Conservation (phyloP, 331 rosid species). For the Phaseolus coccineus region DNA sequence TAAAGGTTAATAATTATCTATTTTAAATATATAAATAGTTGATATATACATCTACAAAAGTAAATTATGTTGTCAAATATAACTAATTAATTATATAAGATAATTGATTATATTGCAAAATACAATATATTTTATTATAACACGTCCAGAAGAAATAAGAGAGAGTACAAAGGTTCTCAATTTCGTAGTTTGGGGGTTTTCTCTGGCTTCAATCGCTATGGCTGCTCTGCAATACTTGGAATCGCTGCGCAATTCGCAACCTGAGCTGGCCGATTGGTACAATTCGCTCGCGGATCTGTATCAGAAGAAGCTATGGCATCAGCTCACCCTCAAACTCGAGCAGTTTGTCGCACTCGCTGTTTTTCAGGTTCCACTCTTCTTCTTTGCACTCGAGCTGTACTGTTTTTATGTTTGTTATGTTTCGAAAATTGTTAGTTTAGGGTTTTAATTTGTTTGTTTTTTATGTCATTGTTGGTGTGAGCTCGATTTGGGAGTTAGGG, state of each 20-base stretch:
- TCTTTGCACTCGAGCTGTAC: background rate
- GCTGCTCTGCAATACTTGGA: constrained; percentile 97
- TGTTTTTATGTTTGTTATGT: too few species aligned
- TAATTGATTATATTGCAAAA: too few species aligned
- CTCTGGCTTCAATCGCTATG: constrained; percentile 52
- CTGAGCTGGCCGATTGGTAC: constrained; percentile 94
- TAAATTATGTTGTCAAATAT: too few species aligned
- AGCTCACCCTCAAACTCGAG: constrained; percentile 98
- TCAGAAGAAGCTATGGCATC: constrained; percentile 99
- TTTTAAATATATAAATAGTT: too few species aligned
- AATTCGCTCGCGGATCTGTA: constrained; percentile 96
- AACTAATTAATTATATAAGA: too few species aligned
- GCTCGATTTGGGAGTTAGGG: too few species aligned
- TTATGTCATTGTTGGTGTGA: too few species aligned
- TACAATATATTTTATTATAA: too few species aligned
- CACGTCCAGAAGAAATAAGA: background rate
- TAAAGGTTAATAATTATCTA: too few species aligned
- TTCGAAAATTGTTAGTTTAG: too few species aligned
- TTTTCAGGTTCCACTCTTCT: constrained; percentile 68
- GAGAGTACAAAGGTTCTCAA: background rate
- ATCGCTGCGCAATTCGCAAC: constrained; percentile 81
- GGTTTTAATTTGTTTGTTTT: too few species aligned
- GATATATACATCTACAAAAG: too few species aligned
- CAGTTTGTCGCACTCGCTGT: constrained; percentile 94
- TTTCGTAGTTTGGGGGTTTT: background rate